Base-by-base conservation (phyloP, 129 eudicot species). In the Flaveria ramosissima region DNA sequence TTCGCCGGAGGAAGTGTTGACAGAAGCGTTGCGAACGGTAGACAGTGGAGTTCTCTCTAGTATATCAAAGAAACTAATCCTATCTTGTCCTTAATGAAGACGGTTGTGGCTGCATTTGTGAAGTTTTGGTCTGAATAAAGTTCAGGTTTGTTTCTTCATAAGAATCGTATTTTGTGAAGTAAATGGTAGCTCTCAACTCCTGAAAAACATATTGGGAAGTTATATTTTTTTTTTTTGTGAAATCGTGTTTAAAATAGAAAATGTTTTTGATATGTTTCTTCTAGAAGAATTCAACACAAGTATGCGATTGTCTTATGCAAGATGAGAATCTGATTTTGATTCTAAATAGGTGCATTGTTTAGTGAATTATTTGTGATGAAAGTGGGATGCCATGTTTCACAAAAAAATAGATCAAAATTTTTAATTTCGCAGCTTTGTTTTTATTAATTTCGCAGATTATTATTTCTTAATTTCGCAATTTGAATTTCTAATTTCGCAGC, bases 61-160 rank as follows among this genome's bases (percentile, higher is more conserved):
- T n/a, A n/a, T n/a, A n/a, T n/a, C n/a, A n/a, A 66, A 23, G 89
- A 86, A 82, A 67, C 63, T 19, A 92, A 86, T 66, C 84, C 90
- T 2, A 63, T 88, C 19, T 24, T 86, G 73, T 82, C 85, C 36
- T 77, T 84, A 6, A 42, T 89, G 57, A 88, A 89, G 81, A 84
- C 90, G 12, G 82, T 78, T 20, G 71, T 86, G 30, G 60, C 82
- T 27, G 81, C 93, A 4, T 84, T 92, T n/a, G 71, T 80, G 87
- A 92, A 89, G 73, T 84, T 92, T 45, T 89, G 88, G 93, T 84
- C 91, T 41, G 85, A 87, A 52, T 92, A 71, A 36, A 27, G 16
- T 55, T 41, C 70, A 80, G 84, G 84, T 67, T 73, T 42, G 74
- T 67, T 51, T 26, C n/a, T 65, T 20, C n/a, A 13, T 19, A 14